Evolutionary conservation across 306 rosid genomes (phyloP), one percentile per base, ranked within the genome.

Genomic region (Pyrus pyrifolia): DNA sequence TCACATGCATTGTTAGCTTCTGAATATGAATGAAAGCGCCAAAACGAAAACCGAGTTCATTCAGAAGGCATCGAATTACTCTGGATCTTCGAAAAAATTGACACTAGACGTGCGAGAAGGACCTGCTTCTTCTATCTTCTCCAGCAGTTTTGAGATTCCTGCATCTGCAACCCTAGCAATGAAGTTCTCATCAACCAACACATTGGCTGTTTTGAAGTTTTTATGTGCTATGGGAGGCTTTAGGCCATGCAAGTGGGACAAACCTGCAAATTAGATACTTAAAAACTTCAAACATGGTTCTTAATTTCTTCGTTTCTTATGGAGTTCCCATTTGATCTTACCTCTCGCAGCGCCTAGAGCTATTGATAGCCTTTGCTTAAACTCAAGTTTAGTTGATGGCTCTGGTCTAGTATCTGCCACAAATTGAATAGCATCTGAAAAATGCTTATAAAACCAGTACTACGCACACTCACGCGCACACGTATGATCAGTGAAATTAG

Each of bases 331-430:
- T 1, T 64, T 40, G 49, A 40, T 52, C 60, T 70, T 80, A 85
- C 88, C 89, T 85, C 58, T 82, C 4, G 84, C 86, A 15, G 83
- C 89, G n/a, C 84, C 86, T 29, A 77, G 46, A 74, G 89, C 89
- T 55, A 85, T 77, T 35, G 89, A 77, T 23, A 85, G 49, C 84
- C 89, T 74, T 62, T 80, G 84, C 85, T 85, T 85, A 74, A 85
- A 85, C 73, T 85, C 89, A 25, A 85, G 64, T 66, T 73, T 82
- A 68, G 84, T 76, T 21, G 89, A 69, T 30, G 76, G 72, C 61
- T 77, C 84, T 30, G 44, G 25, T 66, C 67, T 55, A 45, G 70
- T 55, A 74, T 61, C 86, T 85, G 79, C 58, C 68, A 67, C 49
- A 74, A 65, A 22, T 63, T 53, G 55, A 68, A 70, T 18, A 31